Evolutionary conservation across 805 yeast species (phyloP).

Genomic region (Kodamaea kaohsiungensis): DNA sequence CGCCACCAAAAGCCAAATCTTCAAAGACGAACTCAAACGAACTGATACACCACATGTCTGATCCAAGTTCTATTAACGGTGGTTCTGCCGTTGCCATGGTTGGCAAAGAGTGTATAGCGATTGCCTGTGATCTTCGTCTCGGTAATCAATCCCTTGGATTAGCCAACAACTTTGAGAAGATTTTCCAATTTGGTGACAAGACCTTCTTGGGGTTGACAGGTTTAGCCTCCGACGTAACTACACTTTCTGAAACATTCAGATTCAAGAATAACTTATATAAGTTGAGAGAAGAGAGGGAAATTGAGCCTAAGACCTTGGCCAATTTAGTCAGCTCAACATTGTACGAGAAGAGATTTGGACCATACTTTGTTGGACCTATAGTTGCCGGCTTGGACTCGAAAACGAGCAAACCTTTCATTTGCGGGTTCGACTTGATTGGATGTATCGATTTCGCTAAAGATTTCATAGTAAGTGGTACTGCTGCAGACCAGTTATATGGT

Average conservation of each 20-base stretch:
- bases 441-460: slow-evolving; percentile 94
- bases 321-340: slow-evolving; percentile 87
- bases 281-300: slow-evolving; percentile 84
- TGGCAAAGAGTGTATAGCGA: slow-evolving; percentile 97
- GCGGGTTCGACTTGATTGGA: slow-evolving; percentile 96
- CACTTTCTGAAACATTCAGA: slow-evolving; percentile 79
- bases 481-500: slow-evolving; percentile 94
- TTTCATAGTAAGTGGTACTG: slow-evolving; percentile 94
- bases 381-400: slow-evolving; percentile 92
- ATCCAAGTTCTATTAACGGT: slow-evolving; percentile 80
- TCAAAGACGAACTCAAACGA: not conserved
- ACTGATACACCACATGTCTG: slow-evolving; percentile 50
- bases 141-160: slow-evolving; percentile 94
- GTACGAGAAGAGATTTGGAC: slow-evolving; percentile 91
- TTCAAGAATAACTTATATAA: slow-evolving; percentile 85
- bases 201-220: slow-evolving; percentile 93
- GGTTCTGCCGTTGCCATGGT: slow-evolving; percentile 99
- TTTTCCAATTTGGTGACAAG: slow-evolving; percentile 77
- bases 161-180: slow-evolving; percentile 89
- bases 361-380: slow-evolving; percentile 94
- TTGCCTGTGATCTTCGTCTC: slow-evolving; percentile 91
- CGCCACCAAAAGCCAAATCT: slow-evolving; percentile 6
- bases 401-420: slow-evolving; percentile 81
- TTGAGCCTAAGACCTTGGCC: slow-evolving; percentile 93
- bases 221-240: slow-evolving; percentile 88